Evolutionary conservation across 208 protist species (phyloP).

Genomic region (Trypanosoma lewisi): DNA sequence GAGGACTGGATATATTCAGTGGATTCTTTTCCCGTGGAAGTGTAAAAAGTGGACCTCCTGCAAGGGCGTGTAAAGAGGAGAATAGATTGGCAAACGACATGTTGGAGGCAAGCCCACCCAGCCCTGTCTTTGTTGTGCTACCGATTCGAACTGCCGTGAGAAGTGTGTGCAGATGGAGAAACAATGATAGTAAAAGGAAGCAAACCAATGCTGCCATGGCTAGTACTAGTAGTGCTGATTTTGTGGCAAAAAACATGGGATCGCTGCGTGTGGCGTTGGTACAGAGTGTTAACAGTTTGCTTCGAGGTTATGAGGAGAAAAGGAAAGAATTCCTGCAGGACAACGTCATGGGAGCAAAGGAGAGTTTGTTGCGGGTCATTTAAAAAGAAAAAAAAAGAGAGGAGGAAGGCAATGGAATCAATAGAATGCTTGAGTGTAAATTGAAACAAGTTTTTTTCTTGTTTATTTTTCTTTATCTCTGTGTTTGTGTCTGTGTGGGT

Average conservation of each 20-base stretch:
- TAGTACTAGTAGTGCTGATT: constrained; percentile 2
- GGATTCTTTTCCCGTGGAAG: neutral
- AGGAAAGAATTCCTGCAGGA: constrained; percentile 20
- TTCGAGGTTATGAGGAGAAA: constrained; percentile 19
- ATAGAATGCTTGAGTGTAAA: constrained; percentile 1
- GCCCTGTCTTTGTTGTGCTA: constrained; percentile 14
- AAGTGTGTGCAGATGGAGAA: no score
- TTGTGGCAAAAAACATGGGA: constrained; percentile 3
- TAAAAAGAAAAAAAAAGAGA: constrained; percentile 2
- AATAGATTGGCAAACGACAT: neutral
- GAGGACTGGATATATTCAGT: neutral
- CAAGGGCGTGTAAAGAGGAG: neutral
- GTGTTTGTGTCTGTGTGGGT: neutral
- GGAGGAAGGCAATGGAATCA: neutral
- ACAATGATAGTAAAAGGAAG: neutral
- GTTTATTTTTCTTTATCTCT: constrained; percentile 6
- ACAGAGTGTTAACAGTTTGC: constrained; percentile 2
- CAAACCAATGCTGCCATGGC: neutral
- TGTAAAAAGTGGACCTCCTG: neutral
- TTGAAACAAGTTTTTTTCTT: neutral
- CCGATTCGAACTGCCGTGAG: constrained; percentile 11
- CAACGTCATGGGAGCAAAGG: neutral
- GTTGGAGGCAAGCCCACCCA: neutral
- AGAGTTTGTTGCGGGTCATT: neutral
- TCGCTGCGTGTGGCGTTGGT: constrained; percentile 1